Conservation (phyloP, 495 filamentous ascomycete species). For the Durotheca rogersii region DNA sequence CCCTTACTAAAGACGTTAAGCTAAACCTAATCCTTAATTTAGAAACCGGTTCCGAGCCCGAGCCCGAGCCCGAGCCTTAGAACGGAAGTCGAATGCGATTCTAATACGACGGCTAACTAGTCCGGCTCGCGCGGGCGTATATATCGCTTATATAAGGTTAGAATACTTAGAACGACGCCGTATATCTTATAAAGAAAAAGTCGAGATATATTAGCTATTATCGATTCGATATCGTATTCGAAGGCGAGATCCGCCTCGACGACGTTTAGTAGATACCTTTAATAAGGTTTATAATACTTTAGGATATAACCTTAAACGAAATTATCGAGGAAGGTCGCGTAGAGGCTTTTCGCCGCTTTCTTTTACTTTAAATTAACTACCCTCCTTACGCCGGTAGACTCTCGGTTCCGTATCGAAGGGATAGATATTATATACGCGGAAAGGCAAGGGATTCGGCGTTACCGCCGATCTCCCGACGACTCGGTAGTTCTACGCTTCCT, state of each 20-base stretch:
- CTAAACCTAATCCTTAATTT: too few relatives aligned
- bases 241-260: constrained; percentile 4
- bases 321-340: constrained; percentile 4
- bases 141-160: too few relatives aligned
- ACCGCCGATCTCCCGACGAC: not conserved
- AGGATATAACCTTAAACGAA: not conserved
- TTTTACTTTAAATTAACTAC: constrained; percentile 7
- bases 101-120: too few relatives aligned
- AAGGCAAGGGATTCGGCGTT: not conserved
- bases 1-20: too few relatives aligned
- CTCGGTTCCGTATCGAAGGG: not conserved
- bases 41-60: too few relatives aligned
- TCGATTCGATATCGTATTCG: constrained; percentile 1
- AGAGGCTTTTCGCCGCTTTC: constrained; percentile 4
- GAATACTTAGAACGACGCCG: constrained; percentile 1
- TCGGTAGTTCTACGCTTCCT: not conserved
- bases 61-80: too few relatives aligned
- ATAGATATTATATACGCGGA: constrained; percentile 1
- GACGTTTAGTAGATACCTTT: constrained; percentile 4
- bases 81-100: too few relatives aligned
- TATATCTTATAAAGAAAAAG: not conserved
- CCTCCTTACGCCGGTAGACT: not conserved
- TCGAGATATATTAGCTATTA: constrained; percentile 6
- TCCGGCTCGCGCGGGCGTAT: too few relatives aligned
- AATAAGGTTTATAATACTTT: not conserved